Percentiles rank a stretch among this genome's conserved stretches.
phyloP scores from a whole-genome alignment of 1,139 yeast genomes.

The Ashbya aceris region DNA sequence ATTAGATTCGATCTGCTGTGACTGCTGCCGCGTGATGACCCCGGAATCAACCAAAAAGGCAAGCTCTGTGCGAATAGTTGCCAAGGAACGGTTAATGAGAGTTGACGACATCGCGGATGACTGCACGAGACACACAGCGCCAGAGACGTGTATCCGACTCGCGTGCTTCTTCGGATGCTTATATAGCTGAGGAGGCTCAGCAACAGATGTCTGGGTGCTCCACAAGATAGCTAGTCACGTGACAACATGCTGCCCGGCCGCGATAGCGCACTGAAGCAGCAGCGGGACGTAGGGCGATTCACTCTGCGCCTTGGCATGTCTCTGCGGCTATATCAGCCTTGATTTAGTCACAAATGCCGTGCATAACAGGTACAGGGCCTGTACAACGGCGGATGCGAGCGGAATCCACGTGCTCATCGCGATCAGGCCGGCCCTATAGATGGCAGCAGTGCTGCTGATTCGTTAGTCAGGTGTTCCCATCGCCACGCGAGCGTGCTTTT shows the following conservation, averaged over 20 bases:
- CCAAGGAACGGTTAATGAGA: conserved; percentile 63
- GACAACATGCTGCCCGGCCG: background rate
- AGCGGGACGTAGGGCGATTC: background rate
- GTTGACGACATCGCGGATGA: conserved; percentile 38
- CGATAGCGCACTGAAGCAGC: no score
- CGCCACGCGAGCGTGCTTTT: background rate
- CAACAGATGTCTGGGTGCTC: background rate
- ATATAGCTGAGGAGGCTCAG: conserved; percentile 1
- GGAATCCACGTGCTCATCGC: conserved; percentile 95
- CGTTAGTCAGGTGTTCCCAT: background rate
- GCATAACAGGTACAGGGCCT: conserved; percentile 55
- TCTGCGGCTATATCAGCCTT: background rate
- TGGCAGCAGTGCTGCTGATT: conserved; percentile 37
- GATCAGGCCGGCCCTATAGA: conserved; percentile 68
- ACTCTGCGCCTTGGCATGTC: background rate
- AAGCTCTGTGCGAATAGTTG: conserved; percentile 56
- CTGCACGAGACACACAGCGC: no score
- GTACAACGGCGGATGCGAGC: conserved; percentile 64
- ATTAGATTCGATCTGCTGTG: conserved; percentile 39
- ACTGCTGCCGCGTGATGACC: conserved; percentile 56
- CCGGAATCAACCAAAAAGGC: conserved; percentile 74
- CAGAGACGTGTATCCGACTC: no score
- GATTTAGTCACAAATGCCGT: conserved; percentile 45
- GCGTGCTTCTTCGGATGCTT: no score
- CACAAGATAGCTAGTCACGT: background rate